Conservation (phyloP, 352 stramenopile species). For the Phytopythium aichiense region DNA sequence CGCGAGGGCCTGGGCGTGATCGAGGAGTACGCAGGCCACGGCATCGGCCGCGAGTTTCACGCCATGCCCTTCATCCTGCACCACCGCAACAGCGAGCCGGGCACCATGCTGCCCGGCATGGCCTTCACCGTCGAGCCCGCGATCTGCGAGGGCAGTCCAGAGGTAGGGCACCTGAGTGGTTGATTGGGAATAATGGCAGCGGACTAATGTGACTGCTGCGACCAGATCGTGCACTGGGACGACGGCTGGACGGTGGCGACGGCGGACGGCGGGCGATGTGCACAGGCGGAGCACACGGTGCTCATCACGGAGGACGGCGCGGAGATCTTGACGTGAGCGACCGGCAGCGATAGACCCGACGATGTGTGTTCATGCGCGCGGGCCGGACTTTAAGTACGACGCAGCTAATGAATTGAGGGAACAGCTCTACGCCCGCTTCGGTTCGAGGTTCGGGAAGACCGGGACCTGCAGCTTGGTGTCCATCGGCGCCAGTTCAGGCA, state of each 20-base stretch:
- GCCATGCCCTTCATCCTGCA: slow-evolving; percentile 94
- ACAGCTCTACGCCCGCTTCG: slow-evolving; percentile 11
- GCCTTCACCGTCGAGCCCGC: slow-evolving; percentile 99
- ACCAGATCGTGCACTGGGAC: slow-evolving; percentile 87
- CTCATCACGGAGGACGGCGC: slow-evolving; percentile 94
- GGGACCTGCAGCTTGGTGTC: slow-evolving; percentile 80
- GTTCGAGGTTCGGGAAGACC: slow-evolving; percentile 41
- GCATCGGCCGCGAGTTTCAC: slow-evolving; percentile 95
- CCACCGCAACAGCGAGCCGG: slow-evolving; percentile 79
- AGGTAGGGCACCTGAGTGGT: slow-evolving; percentile 36
- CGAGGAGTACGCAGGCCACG: slow-evolving; percentile 95
- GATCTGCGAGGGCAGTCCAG: slow-evolving; percentile 87
- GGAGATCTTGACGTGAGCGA: slow-evolving; percentile 90
- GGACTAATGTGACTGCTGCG: neutral
- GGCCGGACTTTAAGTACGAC: neutral
- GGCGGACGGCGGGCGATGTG: slow-evolving; percentile 89
- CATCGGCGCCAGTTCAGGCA: slow-evolving; percentile 40
- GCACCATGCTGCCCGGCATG: slow-evolving; percentile 90
- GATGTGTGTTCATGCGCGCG: neutral
- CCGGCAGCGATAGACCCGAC: slow-evolving; percentile 6
- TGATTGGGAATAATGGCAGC: too few relatives aligned
- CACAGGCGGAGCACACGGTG: slow-evolving; percentile 98
- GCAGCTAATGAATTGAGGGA: neutral
- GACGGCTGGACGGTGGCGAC: slow-evolving; percentile 98
- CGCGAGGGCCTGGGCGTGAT: slow-evolving; percentile 78